These are phyloP conservation scores for Penicillium sp. DNA, from an alignment of 2,329 filamentous ascomycete genomes.

Conservation along the genomic window DNA sequence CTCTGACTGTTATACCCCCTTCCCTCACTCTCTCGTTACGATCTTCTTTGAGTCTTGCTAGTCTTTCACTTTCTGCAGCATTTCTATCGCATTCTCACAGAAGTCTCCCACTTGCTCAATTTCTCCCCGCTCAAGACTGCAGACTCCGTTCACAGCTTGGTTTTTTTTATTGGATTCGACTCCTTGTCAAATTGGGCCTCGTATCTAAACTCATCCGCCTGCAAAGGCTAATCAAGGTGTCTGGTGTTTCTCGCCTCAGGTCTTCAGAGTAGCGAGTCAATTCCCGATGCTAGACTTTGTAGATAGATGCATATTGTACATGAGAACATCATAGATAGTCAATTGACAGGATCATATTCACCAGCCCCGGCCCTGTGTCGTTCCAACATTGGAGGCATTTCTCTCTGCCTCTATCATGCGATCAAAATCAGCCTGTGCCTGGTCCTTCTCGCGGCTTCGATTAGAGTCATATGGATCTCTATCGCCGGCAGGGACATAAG, in stretches of 20 bases:
- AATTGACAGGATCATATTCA: slow-evolving; percentile 3
- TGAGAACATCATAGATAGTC: neutral
- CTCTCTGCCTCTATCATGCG: slow-evolving; percentile 45
- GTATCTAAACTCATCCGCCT: slow-evolving; percentile 18
- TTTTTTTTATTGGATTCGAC: neutral
- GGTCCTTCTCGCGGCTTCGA: slow-evolving; percentile 34
- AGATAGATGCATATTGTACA: slow-evolving; percentile 12
- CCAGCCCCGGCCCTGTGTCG: slow-evolving; percentile 20
- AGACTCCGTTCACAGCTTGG: neutral
- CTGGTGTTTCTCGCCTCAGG: slow-evolving; percentile 1
- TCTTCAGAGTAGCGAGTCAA: neutral
- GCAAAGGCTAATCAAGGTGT: slow-evolving; percentile 21
- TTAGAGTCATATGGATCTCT: slow-evolving; percentile 22
- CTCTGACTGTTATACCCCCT: slow-evolving; percentile 12
- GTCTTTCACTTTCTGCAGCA: neutral
- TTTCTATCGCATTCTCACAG: neutral
- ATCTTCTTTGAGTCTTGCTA: neutral
- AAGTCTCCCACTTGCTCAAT: neutral
- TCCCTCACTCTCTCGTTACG: slow-evolving; percentile 10
- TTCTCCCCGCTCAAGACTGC: slow-evolving; percentile 11
- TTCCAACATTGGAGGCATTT: slow-evolving; percentile 23
- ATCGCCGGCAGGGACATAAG: slow-evolving; percentile 1
- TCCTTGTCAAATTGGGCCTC: neutral
- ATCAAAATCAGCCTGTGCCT: slow-evolving; percentile 48
- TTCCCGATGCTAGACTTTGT: neutral